A percentile compares a stretch with the other conserved stretches of the same genome.
These are phyloP conservation scores for Verruconis gallopava DNA, from an alignment of 2,329 filamentous ascomycete species.

Conservation along the genomic window DNA sequence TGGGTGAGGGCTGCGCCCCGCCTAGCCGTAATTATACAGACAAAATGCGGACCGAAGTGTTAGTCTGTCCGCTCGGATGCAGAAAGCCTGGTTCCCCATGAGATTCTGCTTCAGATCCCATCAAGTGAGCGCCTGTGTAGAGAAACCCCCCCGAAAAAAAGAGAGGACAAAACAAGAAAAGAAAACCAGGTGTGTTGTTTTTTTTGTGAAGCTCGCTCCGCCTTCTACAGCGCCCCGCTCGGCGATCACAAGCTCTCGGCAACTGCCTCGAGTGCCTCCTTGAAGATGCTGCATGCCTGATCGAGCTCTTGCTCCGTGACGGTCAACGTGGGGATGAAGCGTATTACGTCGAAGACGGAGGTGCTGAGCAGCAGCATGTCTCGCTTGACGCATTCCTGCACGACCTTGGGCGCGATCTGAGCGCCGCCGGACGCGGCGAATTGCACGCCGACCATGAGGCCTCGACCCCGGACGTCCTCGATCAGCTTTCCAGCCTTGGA, in stretches of 20 bases:
- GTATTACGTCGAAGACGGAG: slow-evolving; percentile 27
- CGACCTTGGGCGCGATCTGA: slow-evolving; percentile 19
- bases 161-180: no score
- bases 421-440: slow-evolving; percentile 12
- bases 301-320: slow-evolving; percentile 27
- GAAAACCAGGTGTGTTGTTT: no score
- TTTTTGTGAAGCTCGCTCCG: no score
- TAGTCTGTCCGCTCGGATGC: no score
- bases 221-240: no score
- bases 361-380: slow-evolving; percentile 28
- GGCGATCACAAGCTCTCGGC: slow-evolving; percentile 14
- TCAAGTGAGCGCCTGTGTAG: no score
- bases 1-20: no score
- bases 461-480: slow-evolving; percentile 26
- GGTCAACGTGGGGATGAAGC: slow-evolving; percentile 28
- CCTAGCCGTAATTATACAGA: no score
- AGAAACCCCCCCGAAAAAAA: no score
- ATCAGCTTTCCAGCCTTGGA: slow-evolving; percentile 20
- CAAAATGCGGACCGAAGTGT: no score
- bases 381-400: slow-evolving; percentile 27
- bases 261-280: slow-evolving; percentile 24
- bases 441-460: slow-evolving; percentile 27
- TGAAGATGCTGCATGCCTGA: slow-evolving; percentile 23
- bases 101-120: no score
- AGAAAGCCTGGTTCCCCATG: no score